These are phyloP conservation scores for Aleurites moluccanus DNA, from an alignment of 441 rosid genomes.

Conservation along the genomic window DNA sequence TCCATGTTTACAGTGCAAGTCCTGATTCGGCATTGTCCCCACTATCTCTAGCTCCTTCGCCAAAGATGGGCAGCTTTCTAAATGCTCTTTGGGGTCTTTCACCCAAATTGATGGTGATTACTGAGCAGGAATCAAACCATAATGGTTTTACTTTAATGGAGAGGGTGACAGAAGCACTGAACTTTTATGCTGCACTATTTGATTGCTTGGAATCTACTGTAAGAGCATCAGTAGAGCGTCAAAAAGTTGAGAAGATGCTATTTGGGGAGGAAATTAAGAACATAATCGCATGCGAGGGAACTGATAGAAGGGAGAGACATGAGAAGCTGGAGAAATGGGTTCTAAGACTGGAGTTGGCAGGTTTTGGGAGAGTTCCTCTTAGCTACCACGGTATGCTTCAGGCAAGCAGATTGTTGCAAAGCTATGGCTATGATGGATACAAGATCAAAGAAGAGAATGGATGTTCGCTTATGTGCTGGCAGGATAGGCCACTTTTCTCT, in stretches of 20 bases:
- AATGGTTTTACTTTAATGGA: slow-evolving; percentile 69
- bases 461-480: slow-evolving; percentile 75
- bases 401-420: slow-evolving; percentile 67
- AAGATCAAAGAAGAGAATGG: slow-evolving; percentile 86
- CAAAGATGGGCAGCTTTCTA: slow-evolving; percentile 66
- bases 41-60: slow-evolving; percentile 40
- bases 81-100: slow-evolving; percentile 64
- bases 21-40: slow-evolving; percentile 59
- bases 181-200: slow-evolving; percentile 82
- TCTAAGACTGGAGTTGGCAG: slow-evolving; percentile 69
- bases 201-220: slow-evolving; percentile 85
- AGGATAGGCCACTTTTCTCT: slow-evolving; percentile 69
- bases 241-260: slow-evolving; percentile 81
- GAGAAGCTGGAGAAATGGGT: slow-evolving; percentile 94
- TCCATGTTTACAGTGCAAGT: slow-evolving; percentile 36
- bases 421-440: slow-evolving; percentile 70
- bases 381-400: slow-evolving; percentile 80
- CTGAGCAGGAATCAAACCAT: slow-evolving; percentile 89
- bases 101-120: slow-evolving; percentile 81
- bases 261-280: slow-evolving; percentile 93
- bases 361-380: slow-evolving; percentile 76
- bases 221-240: slow-evolving; percentile 68
- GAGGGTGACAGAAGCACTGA: slow-evolving; percentile 69
- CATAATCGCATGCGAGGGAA: slow-evolving; percentile 83
- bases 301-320: slow-evolving; percentile 82